phyloP scores from a whole-genome alignment of 2,329 filamentous ascomycete genomes.

The Cordyceps fumosorosea region DNA sequence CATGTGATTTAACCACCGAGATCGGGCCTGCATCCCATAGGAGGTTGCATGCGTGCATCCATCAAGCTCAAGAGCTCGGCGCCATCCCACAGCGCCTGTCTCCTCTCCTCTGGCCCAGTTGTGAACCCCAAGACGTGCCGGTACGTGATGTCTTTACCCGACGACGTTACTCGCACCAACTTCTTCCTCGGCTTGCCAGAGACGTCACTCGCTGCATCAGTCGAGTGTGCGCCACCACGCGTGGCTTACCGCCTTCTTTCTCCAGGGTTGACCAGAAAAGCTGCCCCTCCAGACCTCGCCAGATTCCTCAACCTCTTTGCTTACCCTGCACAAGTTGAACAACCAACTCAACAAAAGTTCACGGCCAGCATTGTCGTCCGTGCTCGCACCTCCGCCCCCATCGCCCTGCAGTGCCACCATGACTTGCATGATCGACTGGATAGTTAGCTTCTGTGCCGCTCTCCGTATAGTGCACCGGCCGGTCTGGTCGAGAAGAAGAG shows the following conservation, averaged over 20 bases:
- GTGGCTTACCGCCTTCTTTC: conserved; percentile 5
- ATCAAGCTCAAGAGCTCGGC: neutral
- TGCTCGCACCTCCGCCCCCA: neutral
- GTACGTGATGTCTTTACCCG: no score
- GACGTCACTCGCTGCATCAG: neutral
- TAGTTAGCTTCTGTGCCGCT: neutral
- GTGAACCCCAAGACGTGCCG: no score
- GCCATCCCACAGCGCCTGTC: neutral
- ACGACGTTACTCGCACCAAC: neutral
- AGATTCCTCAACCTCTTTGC: conserved; percentile 1
- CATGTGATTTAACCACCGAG: neutral
- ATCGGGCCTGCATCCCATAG: neutral
- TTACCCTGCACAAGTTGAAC: conserved; percentile 3
- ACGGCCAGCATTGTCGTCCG: neutral
- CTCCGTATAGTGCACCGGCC: neutral
- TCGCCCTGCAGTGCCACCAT: neutral
- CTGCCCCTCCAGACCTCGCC: neutral
- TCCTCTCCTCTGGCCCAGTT: no score
- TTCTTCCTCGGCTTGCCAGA: neutral
- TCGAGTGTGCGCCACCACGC: neutral
- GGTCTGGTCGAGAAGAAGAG: neutral
- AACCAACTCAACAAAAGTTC: neutral
- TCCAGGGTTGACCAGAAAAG: neutral
- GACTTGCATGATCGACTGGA: conserved; percentile 10
- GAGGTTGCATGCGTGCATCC: neutral